These are phyloP conservation scores for Candida dubliniensis DNA, from an alignment of 1,139 yeast genomes.

Conservation along the genomic window DNA sequence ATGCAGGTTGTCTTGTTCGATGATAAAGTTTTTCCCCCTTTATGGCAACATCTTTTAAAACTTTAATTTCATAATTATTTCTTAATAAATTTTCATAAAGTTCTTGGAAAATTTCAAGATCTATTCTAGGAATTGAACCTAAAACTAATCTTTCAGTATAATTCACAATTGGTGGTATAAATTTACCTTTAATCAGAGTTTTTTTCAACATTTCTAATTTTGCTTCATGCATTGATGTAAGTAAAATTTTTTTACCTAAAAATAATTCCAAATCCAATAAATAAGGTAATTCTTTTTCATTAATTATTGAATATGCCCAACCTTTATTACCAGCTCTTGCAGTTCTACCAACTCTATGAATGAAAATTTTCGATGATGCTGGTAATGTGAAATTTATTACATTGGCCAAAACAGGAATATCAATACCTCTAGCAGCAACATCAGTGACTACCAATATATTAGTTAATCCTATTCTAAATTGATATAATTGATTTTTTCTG, in stretches of 20 bases:
- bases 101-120: conserved; percentile 72
- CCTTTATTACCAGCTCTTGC: conserved; percentile 99
- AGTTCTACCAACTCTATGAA: conserved; percentile 98
- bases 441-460: conserved; percentile 90
- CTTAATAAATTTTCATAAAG: conserved; percentile 61
- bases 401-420: conserved; percentile 93
- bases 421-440: conserved; percentile 99
- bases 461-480: conserved; percentile 82
- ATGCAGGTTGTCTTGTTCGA: conserved; percentile 85
- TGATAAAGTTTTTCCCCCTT: conserved; percentile 88
- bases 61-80: conserved; percentile 68
- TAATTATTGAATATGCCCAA: conserved; percentile 92
- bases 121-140: conserved; percentile 77
- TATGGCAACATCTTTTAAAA: conserved; percentile 66
- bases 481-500: conserved; percentile 81
- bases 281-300: conserved; percentile 86
- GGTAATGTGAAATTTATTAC: conserved; percentile 91
- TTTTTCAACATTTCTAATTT: conserved; percentile 52
- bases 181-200: conserved; percentile 43
- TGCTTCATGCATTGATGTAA: conserved; percentile 69
- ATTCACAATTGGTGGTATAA: conserved; percentile 55
- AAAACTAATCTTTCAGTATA: conserved; percentile 78
- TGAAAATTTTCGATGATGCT: conserved; percentile 86
- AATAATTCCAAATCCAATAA: conserved; percentile 87
- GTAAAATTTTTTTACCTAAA: conserved; percentile 75